Evolutionary conservation across 306 rosid genomes (phyloP).

Genomic region (Ormosia semicastrata): DNA sequence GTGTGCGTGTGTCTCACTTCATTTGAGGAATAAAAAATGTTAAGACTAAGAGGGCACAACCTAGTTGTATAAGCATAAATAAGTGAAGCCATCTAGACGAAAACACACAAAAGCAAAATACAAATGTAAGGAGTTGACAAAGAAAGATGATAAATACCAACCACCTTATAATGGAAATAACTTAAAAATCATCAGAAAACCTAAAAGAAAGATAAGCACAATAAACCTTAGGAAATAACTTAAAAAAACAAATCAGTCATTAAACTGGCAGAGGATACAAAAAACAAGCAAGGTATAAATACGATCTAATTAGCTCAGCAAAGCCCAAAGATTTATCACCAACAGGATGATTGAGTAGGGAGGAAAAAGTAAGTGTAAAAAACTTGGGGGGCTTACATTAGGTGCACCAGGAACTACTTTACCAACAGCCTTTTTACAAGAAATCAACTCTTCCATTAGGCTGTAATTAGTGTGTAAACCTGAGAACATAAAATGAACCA

Average conservation of each 20-base stretch:
- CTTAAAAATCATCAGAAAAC: neutral
- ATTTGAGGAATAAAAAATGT: neutral
- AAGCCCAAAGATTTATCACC: conserved; percentile 12
- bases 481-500: conserved; percentile 35
- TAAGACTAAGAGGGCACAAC: neutral
- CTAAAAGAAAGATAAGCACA: neutral
- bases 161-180: neutral
- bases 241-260: neutral
- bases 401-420: conserved; percentile 87
- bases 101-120: conserved; percentile 7
- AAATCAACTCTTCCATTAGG: conserved; percentile 94
- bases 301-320: conserved; percentile 5
- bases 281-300: neutral
- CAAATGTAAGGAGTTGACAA: neutral
- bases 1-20: neutral
- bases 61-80: neutral
- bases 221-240: neutral
- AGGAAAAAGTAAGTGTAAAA: neutral
- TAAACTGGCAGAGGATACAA: neutral
- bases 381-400: conserved; percentile 57
- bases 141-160: neutral
- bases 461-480: conserved; percentile 97
- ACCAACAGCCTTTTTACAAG: conserved; percentile 86
- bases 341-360: conserved; percentile 7
- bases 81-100: neutral